Conservation (phyloP, 1,284 basidiomycete species). For the Cryptococcus amylolentus region DNA sequence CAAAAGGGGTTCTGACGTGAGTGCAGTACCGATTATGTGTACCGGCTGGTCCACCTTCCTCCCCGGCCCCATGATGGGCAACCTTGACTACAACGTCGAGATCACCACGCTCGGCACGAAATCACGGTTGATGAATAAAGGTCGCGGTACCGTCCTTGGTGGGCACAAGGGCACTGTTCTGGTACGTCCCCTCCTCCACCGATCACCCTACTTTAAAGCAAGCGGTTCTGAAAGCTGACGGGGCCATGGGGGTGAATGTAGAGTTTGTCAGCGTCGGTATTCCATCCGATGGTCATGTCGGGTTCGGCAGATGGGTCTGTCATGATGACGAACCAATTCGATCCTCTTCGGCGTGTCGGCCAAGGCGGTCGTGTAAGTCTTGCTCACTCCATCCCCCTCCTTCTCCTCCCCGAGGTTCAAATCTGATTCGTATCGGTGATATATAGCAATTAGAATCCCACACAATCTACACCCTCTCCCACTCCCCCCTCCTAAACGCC, state of each 20-base stretch:
- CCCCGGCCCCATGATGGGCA: neutral
- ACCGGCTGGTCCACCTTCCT: slow-evolving; percentile 25
- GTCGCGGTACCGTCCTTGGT: neutral
- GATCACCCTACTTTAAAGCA: too few relatives aligned
- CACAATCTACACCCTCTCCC: slow-evolving; percentile 81
- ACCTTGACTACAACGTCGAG: neutral
- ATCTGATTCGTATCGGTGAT: neutral
- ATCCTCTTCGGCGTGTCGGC: neutral
- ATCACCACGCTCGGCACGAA: neutral
- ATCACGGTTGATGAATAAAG: neutral
- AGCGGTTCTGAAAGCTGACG: neutral
- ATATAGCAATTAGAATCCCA: slow-evolving; percentile 70
- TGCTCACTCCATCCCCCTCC: neutral
- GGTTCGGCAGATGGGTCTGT: slow-evolving; percentile 76
- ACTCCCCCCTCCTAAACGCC: slow-evolving; percentile 64
- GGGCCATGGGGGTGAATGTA: slow-evolving; percentile 41
- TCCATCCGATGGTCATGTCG: slow-evolving; percentile 77
- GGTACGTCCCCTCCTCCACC: neutral
- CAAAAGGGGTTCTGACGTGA: neutral
- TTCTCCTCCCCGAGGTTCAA: neutral
- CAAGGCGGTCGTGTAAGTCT: neutral
- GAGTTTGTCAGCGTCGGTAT: slow-evolving; percentile 72
- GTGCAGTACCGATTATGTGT: slow-evolving; percentile 32
- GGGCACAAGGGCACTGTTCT: neutral
- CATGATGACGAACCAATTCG: slow-evolving; percentile 28